These are phyloP conservation scores for Chrysoporthe deuterocubensis DNA, from an alignment of 2,329 filamentous ascomycete genomes.

Conservation along the genomic window DNA sequence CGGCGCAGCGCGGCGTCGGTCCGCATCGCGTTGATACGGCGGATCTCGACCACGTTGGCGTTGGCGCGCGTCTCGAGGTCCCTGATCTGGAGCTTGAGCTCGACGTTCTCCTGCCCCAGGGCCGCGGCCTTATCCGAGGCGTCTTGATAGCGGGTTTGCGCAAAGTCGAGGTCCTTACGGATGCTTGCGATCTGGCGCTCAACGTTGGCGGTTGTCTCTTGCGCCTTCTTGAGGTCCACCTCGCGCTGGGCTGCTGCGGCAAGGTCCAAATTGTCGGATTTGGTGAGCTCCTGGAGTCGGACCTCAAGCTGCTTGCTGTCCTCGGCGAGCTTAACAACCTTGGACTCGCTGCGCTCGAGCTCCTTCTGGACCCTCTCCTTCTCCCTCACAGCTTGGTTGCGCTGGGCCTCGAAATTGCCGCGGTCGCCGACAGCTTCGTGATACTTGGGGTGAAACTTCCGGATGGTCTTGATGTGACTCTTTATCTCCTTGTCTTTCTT, in stretches of 20 bases:
- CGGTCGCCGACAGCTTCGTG: slow-evolving; percentile 57
- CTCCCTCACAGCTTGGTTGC: slow-evolving; percentile 43
- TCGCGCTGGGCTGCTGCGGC: slow-evolving; percentile 47
- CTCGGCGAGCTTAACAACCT: slow-evolving; percentile 44
- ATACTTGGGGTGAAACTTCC: slow-evolving; percentile 50
- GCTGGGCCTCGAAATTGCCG: slow-evolving; percentile 50
- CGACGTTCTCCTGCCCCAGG: slow-evolving; percentile 50
- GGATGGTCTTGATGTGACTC: slow-evolving; percentile 49
- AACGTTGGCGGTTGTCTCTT: slow-evolving; percentile 43
- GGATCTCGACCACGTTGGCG: slow-evolving; percentile 51
- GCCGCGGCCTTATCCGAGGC: slow-evolving; percentile 53
- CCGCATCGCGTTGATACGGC: slow-evolving; percentile 48
- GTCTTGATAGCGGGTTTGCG: slow-evolving; percentile 62
- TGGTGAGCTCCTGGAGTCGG: slow-evolving; percentile 44
- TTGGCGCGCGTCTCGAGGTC: slow-evolving; percentile 48
- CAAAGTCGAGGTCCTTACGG: slow-evolving; percentile 59
- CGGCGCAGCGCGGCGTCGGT: slow-evolving; percentile 40
- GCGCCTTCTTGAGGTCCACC: slow-evolving; percentile 44
- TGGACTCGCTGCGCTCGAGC: slow-evolving; percentile 43
- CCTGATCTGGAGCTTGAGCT: slow-evolving; percentile 47
- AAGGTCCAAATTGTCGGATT: slow-evolving; percentile 43
- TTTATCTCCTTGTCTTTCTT: slow-evolving; percentile 44
- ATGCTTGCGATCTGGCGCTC: slow-evolving; percentile 43
- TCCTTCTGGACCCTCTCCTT: slow-evolving; percentile 41
- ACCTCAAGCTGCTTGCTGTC: slow-evolving; percentile 42